Conservation (phyloP, 177 flowering plant genomes). For the Vitis hybrid region DNA sequence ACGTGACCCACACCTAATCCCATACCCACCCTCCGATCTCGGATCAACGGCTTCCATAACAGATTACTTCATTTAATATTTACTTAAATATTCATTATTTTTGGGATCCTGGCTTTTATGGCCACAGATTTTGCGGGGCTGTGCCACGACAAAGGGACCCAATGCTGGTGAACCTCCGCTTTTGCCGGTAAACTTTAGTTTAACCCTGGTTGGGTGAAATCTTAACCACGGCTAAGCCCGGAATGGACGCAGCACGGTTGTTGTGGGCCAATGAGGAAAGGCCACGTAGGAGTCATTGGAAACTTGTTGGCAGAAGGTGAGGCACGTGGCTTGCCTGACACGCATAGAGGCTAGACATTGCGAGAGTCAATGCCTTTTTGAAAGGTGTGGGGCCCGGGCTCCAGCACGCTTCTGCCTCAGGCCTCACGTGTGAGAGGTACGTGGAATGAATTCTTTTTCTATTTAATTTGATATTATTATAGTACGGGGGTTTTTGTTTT, state of each 20-base stretch:
- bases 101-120: neutral
- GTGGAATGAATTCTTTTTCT: neutral
- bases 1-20: neutral
- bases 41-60: neutral
- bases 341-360: neutral
- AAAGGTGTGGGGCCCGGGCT: neutral
- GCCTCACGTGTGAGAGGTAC: constrained; percentile 3
- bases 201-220: neutral
- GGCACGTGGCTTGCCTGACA: neutral
- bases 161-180: constrained; percentile 33
- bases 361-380: neutral
- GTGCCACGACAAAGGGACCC: constrained; percentile 41
- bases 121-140: constrained; percentile 31
- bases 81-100: no score
- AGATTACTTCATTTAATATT: no score
- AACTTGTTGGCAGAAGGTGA: no score
- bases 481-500: neutral
- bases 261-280: no score
- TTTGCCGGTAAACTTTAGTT: constrained; percentile 14
- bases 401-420: neutral
- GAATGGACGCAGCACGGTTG: no score
- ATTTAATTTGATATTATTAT: no score
- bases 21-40: neutral
- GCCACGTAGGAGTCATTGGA: no score
- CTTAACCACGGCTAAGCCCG: neutral